Evolutionary conservation across 805 yeast species (phyloP), one percentile per base, ranked within the genome.

Genomic region (Zygotorulaspora chibaensis): DNA sequence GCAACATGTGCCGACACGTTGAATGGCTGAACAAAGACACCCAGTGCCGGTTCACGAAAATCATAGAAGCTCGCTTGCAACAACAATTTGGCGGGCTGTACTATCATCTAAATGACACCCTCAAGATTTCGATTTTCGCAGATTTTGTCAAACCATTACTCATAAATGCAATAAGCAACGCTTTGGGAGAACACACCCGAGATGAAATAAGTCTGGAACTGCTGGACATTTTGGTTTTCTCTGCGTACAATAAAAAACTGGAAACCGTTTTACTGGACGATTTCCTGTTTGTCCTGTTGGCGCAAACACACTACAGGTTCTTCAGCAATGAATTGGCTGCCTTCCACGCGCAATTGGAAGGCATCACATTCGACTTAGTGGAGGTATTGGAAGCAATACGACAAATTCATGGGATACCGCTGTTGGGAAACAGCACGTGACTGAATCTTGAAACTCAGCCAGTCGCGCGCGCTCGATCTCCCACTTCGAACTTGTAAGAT

Each of bases 81-180:
- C 40, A 43, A 28, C 34, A 31, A 15, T 52, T 41, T 30, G 45
- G 47, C 15, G 54, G 48, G 12, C 46, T 54, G 20, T 48, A 50
- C 23, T 52, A 47, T 37, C 56, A 54, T 26, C 38, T 54, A 31
- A 46, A 42, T 10, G 43, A 37, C 15, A 43, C 31, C 2, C 35
- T 54, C 34, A 38, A 48, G 28, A 16, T 52, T 38, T 35, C 52
- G 40, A 29, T 53, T 9, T 41, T 47, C 26, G 25, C 25, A 23
- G 54, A 46, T 37, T 54, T 54, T 33, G 31, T 52, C 27, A 43
- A 45, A 25, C 57, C 57, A 2, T 31, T 54, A 10, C 17, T 54
- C 34, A 28, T 42, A 18, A 31, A 45, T 12, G 38, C 49, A n/a
- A 17, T 54, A 13, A 29, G 35, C 34, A 29, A 42, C 26, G 42